Evolutionary conservation across 164 flowering plant genomes (phyloP), one percentile per base, ranked within the genome.

Genomic region (Buxus sempervirens): DNA sequence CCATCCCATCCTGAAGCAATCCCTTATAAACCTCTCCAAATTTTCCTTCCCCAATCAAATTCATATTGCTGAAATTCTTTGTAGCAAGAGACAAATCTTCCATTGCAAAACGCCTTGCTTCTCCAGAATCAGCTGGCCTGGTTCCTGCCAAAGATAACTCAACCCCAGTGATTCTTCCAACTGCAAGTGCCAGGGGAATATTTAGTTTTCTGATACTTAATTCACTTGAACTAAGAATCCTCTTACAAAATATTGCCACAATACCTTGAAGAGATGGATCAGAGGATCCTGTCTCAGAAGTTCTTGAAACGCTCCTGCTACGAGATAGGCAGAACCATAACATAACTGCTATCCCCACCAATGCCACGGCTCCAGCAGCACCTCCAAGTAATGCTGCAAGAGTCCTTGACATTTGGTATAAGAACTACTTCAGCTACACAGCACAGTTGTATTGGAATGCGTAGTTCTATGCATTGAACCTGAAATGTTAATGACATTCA

Each of bases 341-440:
- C 42, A 88, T 32, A 64, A 82, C 61, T 55, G 84, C 48, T 54
- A 93, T 65, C 74, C 80, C 88, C 71, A 85, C 86, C 80, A 90
- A 83, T 76, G 86, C 92, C 84, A 88, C 78, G 79, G 86, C 90
- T 86, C 98, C 98, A 84, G 88, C 96, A 90, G 90, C 96, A 80
- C 95, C 90, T 83, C 95, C 98, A 63, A 89, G 38, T 73, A 89
- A 74, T 77, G 90, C 92, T 82, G 96, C 96, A 90, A 88, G 92
- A 84, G 84, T 67, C 85, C 75, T 81, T 84, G 96, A 88, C 98
- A 93, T 93, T 78, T 87, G 87, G 82, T 78, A 74, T 61, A 73
- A 72, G 79, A 82, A 72, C 73, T 78, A 76, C 79, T 79, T 85
- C 79, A 85, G 67, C 72, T 72, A 71, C 54, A 51, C 62, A 18